Conservation (phyloP, 2,329 filamentous ascomycete species). For the Sporothrix dimorphospora region DNA sequence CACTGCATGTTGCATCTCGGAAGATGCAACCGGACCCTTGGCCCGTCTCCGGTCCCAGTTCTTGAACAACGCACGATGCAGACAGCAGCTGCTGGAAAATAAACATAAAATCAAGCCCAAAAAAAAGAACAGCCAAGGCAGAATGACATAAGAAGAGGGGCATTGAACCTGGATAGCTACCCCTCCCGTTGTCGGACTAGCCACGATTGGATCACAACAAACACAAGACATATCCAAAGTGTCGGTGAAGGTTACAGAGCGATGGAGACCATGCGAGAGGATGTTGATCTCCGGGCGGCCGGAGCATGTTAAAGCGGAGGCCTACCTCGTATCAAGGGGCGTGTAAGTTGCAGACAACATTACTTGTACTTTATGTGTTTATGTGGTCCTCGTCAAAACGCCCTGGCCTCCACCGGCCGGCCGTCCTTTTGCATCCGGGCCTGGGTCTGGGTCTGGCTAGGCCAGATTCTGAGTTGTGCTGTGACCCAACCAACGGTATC, state of each 20-base stretch:
- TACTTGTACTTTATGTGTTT: neutral
- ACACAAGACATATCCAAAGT: neutral
- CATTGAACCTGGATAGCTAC: neutral
- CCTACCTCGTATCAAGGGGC: neutral
- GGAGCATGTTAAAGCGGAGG: neutral
- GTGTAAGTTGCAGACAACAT: neutral
- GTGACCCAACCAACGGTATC: slow-evolving; percentile 3
- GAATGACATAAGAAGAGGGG: neutral
- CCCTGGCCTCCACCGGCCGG: slow-evolving; percentile 3
- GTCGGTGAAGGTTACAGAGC: slow-evolving; percentile 18
- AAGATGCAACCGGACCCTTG: neutral
- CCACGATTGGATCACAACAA: neutral
- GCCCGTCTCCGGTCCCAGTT: neutral
- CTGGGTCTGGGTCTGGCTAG: neutral
- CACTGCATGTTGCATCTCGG: neutral
- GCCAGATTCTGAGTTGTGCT: neutral
- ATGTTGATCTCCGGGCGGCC: slow-evolving; percentile 8
- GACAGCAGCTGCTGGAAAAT: neutral
- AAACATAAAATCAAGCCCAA: neutral
- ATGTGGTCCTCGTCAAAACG: neutral
- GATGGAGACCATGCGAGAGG: neutral
- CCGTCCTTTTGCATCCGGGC: neutral
- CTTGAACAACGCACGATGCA: slow-evolving; percentile 2
- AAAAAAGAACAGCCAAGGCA: neutral
- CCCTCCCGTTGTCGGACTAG: slow-evolving; percentile 6